phyloP scores from a whole-genome alignment of 371 early-diverging fungal genomes.

The Mucor velutinosus region DNA sequence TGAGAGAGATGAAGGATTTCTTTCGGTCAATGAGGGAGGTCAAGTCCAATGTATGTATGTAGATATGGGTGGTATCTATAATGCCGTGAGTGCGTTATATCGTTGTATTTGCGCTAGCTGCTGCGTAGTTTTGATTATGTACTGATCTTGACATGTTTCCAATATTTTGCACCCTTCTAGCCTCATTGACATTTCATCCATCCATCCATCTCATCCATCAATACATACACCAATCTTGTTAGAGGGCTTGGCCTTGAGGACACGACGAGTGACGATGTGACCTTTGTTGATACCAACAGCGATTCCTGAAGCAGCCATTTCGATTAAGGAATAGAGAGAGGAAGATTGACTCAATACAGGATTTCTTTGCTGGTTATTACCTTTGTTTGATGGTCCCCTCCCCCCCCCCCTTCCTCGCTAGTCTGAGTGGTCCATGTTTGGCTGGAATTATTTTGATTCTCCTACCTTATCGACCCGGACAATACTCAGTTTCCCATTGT shows the following conservation, averaged over 20 bases:
- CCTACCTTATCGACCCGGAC: not conserved
- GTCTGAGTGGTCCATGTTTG: not conserved
- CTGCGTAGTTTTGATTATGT: too few relatives aligned
- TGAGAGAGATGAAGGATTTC: not conserved
- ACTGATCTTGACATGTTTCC: too few relatives aligned
- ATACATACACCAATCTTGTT: constrained; percentile 89
- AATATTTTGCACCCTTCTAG: too few relatives aligned
- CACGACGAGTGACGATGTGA: constrained; percentile 79
- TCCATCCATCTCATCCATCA: constrained; percentile 38
- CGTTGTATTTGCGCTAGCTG: too few relatives aligned
- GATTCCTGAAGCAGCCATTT: constrained; percentile 59
- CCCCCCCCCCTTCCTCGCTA: too few relatives aligned
- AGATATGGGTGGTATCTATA: not conserved
- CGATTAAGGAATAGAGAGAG: constrained; percentile 24
- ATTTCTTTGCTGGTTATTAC: constrained; percentile 1
- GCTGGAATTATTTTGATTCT: not conserved
- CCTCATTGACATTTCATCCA: not conserved
- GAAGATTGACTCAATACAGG: constrained; percentile 10
- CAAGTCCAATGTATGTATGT: not conserved
- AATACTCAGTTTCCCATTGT: too few relatives aligned
- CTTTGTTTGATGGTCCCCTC: not conserved
- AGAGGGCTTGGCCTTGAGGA: constrained; percentile 75
- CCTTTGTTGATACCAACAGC: constrained; percentile 78
- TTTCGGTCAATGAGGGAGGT: not conserved
- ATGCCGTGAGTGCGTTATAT: too few relatives aligned